Base-by-base conservation (phyloP, 805 yeast genomes). In the Henningerozyma blattae region DNA sequence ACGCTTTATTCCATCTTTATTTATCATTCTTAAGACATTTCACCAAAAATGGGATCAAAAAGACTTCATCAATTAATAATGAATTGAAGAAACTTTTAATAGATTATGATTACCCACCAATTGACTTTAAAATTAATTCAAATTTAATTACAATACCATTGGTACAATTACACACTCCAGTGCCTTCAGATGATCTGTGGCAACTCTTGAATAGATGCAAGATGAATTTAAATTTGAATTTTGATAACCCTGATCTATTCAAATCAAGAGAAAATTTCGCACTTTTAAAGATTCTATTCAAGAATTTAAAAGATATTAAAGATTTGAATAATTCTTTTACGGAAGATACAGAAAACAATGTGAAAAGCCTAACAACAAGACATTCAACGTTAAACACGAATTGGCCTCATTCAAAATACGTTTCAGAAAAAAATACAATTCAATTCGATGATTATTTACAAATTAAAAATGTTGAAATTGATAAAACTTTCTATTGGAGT, bases 1-100 rank as follows among this genome's bases (percentile, higher is more conserved):
- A 80, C 48, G 94, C 94, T 0, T 68, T 82, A 54, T 78, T 80
- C 48, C 95, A 84, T 53, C 56, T 84, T 18, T 62, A 82, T 13
- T 56, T 82, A 22, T 69, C 94, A 2, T 84, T 83, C 46, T 56
- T 84, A 35, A 67, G 86, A 39, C 73, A 89, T 6, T 77, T 80
- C 75, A 64, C 80, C 22, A 77, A 81, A 2, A 68, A 69, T 34
- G 81, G 74, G 36, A 64, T 68, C 33, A 72, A 68, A 22, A 61
- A 62, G 18, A 42, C 46, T 8, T 5, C 7, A 8, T 8, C 27
- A 10, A 6, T 24, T 8, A 24, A 24, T 24, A n/a, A 24, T 24
- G 7, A 6, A 10, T 24, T 24, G 27, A 24, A 24, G n/a, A 8
- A 7, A 12, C 14, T 24, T 12, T 12, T 24, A 8, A 8, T 24